Evolutionary conservation across 2,329 filamentous ascomycete species (phyloP).

Genomic region (Xylaria hypoxylon): DNA sequence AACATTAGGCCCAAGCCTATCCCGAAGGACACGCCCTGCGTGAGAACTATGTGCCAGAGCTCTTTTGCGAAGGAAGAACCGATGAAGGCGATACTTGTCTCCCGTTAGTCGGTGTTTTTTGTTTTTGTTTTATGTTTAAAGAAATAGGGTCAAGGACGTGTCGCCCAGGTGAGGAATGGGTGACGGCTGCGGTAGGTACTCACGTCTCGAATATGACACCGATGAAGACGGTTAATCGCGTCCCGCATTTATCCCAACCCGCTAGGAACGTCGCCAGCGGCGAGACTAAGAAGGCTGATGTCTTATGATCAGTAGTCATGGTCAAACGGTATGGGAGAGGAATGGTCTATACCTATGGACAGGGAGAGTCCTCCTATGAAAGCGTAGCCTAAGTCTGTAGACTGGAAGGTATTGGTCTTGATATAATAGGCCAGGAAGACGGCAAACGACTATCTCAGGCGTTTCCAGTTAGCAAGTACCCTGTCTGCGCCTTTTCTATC

Average conservation of each 20-base stretch:
- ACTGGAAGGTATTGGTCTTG: conserved; percentile 69
- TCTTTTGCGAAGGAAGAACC: conserved; percentile 74
- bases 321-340: background rate
- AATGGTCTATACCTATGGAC: conserved; percentile 57
- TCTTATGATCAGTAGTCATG: conserved; percentile 46
- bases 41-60: conserved; percentile 82
- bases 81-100: conserved; percentile 66
- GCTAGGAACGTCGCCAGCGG: conserved; percentile 70
- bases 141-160: background rate
- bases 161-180: background rate
- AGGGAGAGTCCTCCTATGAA: conserved; percentile 81
- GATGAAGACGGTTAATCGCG: conserved; percentile 70
- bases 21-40: conserved; percentile 82
- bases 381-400: conserved; percentile 75
- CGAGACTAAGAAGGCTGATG: conserved; percentile 71
- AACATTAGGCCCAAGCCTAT: conserved; percentile 82
- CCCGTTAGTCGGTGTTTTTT: conserved; percentile 6
- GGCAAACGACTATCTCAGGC: conserved; percentile 59
- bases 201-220: conserved; percentile 73
- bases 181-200: conserved; percentile 35
- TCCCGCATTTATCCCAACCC: conserved; percentile 71
- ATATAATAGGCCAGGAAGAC: conserved; percentile 70
- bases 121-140: background rate
- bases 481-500: conserved; percentile 11
- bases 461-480: conserved; percentile 34